A percentile compares a stretch with the other conserved stretches of the same genome.
Evolutionary conservation across 2,329 filamentous ascomycete genomes (phyloP).

Genomic region (Didymella lethalis): DNA sequence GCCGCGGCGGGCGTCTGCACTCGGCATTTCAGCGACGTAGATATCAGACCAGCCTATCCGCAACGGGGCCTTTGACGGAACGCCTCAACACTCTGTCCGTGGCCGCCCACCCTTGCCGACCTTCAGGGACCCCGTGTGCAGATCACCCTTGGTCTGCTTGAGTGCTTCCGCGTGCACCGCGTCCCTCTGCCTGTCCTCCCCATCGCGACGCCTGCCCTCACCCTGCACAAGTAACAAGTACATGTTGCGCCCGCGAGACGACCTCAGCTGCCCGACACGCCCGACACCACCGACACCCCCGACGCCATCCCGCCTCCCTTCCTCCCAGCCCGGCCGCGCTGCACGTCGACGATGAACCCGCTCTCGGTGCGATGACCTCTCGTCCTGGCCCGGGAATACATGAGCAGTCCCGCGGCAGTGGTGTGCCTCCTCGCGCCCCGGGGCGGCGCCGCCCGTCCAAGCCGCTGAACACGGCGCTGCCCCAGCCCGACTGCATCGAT

Average conservation of each 20-base stretch:
- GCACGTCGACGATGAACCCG: slow-evolving; percentile 50
- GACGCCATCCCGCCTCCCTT: slow-evolving; percentile 25
- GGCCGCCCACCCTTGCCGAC: slow-evolving; percentile 13
- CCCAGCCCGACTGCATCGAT: slow-evolving; percentile 47
- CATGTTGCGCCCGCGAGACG: slow-evolving; percentile 14
- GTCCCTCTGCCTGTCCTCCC: not conserved
- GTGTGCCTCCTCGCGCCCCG: slow-evolving; percentile 39
- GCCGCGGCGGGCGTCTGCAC: slow-evolving; percentile 3
- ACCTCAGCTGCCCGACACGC: slow-evolving; percentile 19
- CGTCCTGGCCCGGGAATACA: slow-evolving; percentile 53
- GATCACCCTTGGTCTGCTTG: slow-evolving; percentile 3
- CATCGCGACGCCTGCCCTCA: not conserved
- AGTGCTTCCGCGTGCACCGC: slow-evolving; percentile 3
- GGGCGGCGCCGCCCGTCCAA: slow-evolving; percentile 41
- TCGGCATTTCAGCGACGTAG: slow-evolving; percentile 13
- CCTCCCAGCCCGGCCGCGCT: slow-evolving; percentile 35
- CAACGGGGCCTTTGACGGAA: slow-evolving; percentile 3
- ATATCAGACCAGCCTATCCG: slow-evolving; percentile 9
- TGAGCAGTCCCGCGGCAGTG: slow-evolving; percentile 49
- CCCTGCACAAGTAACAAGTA: not conserved
- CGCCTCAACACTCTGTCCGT: slow-evolving; percentile 21
- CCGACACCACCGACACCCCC: slow-evolving; percentile 15
- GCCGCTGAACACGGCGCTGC: slow-evolving; percentile 35
- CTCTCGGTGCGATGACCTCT: slow-evolving; percentile 54
- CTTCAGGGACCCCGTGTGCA: slow-evolving; percentile 14